Percentiles rank a stretch among this genome's conserved stretches.
phyloP scores from a whole-genome alignment of 768 basidiomycete genomes.

The Pholiota conissans region DNA sequence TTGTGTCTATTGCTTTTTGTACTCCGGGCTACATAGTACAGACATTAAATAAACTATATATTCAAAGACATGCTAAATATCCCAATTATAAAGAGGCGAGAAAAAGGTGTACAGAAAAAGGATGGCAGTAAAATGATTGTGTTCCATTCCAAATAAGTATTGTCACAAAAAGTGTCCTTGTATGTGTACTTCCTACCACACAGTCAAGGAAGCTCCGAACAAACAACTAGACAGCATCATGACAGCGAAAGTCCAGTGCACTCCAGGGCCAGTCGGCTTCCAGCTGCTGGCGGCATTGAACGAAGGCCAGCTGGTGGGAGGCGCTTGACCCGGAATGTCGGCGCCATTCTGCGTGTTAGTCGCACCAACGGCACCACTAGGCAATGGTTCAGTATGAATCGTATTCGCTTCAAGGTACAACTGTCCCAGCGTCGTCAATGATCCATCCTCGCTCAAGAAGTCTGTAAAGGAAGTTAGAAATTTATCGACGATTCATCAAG shows the following conservation, averaged over 20 bases:
- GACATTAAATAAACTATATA: background rate
- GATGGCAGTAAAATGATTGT: background rate
- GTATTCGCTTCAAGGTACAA: constrained; percentile 48
- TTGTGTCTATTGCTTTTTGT: too few species aligned
- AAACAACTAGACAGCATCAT: background rate
- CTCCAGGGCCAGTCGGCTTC: background rate
- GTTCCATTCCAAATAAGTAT: background rate
- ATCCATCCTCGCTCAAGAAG: constrained; percentile 42
- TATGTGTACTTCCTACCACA: background rate
- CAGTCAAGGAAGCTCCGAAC: constrained; percentile 2
- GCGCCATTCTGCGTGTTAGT: constrained; percentile 35
- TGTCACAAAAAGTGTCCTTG: background rate
- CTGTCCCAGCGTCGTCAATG: constrained; percentile 44
- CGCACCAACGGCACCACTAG: constrained; percentile 23
- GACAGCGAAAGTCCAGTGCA: background rate
- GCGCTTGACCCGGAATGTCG: constrained; percentile 34
- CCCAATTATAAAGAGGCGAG: background rate
- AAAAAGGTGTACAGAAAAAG: background rate
- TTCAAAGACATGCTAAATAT: background rate
- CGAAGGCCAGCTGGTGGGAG: constrained; percentile 34
- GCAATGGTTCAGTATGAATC: constrained; percentile 36
- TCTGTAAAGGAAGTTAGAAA: constrained; percentile 27
- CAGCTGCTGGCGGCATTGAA: constrained; percentile 15
- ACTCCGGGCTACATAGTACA: too few species aligned
- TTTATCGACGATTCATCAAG: background rate